Conservation (phyloP, 257 asterid genomes). For the Penstemon newberryi region DNA sequence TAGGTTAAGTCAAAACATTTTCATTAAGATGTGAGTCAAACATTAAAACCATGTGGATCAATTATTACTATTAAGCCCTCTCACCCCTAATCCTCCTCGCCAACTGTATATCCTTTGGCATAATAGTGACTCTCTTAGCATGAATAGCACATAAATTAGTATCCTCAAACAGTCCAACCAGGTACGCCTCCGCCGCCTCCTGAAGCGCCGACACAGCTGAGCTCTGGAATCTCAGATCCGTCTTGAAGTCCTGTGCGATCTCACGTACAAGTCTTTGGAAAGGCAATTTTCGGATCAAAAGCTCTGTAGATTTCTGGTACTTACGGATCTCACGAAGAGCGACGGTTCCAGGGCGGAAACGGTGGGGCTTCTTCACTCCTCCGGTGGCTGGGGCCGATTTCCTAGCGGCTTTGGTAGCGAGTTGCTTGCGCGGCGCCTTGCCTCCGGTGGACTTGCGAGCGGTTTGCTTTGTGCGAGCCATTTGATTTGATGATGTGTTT, state of each 20-base stretch:
- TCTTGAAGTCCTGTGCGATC: constrained; percentile 48
- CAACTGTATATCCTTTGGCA: constrained; percentile 45
- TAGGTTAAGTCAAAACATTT: too few relatives aligned
- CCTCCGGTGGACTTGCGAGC: constrained; percentile 51
- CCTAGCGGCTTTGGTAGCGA: constrained; percentile 49
- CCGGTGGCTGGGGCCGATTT: constrained; percentile 54
- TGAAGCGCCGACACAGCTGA: constrained; percentile 43
- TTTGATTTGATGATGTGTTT: not conserved
- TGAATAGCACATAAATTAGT: constrained; percentile 44
- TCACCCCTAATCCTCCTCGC: constrained; percentile 46
- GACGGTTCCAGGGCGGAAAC: constrained; percentile 47
- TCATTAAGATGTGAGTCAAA: not conserved
- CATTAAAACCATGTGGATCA: not conserved
- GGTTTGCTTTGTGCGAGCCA: constrained; percentile 48
- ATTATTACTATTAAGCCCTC: constrained; percentile 27
- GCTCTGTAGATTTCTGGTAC: constrained; percentile 43
- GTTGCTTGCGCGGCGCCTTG: constrained; percentile 48
- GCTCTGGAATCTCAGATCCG: constrained; percentile 49
- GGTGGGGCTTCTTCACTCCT: constrained; percentile 52
- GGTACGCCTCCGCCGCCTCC: constrained; percentile 44
- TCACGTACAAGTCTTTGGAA: constrained; percentile 51
- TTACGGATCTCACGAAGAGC: constrained; percentile 47
- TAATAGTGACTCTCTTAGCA: constrained; percentile 45
- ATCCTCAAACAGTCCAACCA: constrained; percentile 43
- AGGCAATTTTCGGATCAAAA: constrained; percentile 43